Evolutionary conservation across 441 rosid species (phyloP).

Genomic region (Hypseocharis bilobata): DNA sequence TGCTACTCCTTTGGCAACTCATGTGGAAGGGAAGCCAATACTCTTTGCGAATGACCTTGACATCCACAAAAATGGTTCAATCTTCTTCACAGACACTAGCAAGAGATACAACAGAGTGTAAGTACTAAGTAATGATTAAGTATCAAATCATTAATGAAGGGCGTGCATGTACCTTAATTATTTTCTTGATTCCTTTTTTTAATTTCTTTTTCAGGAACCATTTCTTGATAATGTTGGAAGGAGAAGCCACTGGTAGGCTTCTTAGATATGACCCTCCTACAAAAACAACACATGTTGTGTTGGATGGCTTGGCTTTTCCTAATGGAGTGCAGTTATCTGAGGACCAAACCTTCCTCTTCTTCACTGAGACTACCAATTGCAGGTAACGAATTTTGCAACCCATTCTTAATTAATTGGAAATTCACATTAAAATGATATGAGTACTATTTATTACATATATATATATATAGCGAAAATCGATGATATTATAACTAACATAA

Average conservation of each 20-base stretch:
- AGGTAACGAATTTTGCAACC: too few species aligned
- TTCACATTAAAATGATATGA: too few species aligned
- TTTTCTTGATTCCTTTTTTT: too few species aligned
- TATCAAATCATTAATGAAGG: too few species aligned
- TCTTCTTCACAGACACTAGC: conserved; percentile 91
- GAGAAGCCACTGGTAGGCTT: conserved; percentile 88
- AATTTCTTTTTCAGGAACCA: conserved; percentile 63
- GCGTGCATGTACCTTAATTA: too few species aligned
- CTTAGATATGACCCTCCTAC: conserved; percentile 81
- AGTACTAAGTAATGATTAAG: too few species aligned
- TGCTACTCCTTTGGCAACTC: conserved; percentile 66
- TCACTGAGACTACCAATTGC: conserved; percentile 88
- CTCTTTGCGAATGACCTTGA: conserved; percentile 92
- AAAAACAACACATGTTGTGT: conserved; percentile 55
- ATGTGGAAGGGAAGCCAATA: conserved; percentile 50
- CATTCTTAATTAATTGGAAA: too few species aligned
- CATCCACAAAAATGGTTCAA: conserved; percentile 73
- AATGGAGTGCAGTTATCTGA: conserved; percentile 75
- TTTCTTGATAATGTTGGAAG: conserved; percentile 82
- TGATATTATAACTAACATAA: neutral
- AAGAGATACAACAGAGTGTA: conserved; percentile 77
- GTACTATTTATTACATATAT: too few species aligned
- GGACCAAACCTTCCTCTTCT: conserved; percentile 72
- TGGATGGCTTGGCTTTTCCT: conserved; percentile 83
- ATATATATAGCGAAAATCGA: too few species aligned